These are phyloP conservation scores for Boletus edulis DNA, from an alignment of 768 basidiomycete species.

Conservation along the genomic window DNA sequence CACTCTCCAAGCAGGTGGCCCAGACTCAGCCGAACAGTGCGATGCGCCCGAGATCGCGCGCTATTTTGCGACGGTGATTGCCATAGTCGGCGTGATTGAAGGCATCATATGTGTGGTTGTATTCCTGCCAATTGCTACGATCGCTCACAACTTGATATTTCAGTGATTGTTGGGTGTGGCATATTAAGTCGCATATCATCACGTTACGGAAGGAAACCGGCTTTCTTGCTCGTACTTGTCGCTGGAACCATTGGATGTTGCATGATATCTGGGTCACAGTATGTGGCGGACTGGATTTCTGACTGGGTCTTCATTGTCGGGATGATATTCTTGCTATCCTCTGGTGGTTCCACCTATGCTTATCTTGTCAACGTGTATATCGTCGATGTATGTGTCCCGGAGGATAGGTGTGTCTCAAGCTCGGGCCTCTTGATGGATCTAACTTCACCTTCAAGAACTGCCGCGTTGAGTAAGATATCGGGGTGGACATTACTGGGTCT, in stretches of 20 bases:
- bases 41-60: constrained; percentile 17
- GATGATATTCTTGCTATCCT: constrained; percentile 12
- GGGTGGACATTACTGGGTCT: constrained; percentile 31
- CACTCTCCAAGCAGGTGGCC: constrained; percentile 7
- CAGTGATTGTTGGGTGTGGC: constrained; percentile 26
- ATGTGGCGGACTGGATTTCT: constrained; percentile 8
- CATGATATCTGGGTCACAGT: constrained; percentile 17
- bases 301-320: constrained; percentile 14
- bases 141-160: neutral
- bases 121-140: constrained; percentile 2
- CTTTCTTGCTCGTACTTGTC: constrained; percentile 12
- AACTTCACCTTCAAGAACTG: constrained; percentile 20
- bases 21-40: constrained; percentile 14
- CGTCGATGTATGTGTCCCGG: constrained; percentile 24
- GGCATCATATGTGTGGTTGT: constrained; percentile 23
- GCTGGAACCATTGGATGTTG: constrained; percentile 4
- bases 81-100: constrained; percentile 11
- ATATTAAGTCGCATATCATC: constrained; percentile 23
- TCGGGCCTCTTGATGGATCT: neutral
- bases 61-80: constrained; percentile 18
- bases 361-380: constrained; percentile 25
- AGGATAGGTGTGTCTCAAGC: constrained; percentile 19
- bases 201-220: constrained; percentile 25
- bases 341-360: constrained; percentile 9
- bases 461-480: constrained; percentile 22